Evolutionary conservation across 2,329 filamentous ascomycete species (phyloP), one percentile per base, ranked within the genome.

Genomic region (Fusarium sp.): DNA sequence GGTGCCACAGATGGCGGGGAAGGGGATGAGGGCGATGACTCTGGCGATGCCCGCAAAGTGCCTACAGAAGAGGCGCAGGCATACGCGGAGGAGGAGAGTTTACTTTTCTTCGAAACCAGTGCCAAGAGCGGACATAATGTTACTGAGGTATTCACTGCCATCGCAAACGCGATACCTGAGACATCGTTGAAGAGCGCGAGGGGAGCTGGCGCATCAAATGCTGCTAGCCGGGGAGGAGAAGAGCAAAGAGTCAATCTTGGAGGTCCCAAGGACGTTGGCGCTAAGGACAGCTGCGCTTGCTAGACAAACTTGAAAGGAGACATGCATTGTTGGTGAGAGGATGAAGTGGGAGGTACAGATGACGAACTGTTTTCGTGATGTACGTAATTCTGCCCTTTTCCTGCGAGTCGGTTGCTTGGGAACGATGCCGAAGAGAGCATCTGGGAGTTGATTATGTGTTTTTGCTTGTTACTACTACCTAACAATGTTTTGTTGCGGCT

Each of bases 81-180:
- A 58, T 99, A 98, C 81, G 96, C 96, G 10, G 94, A 98, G 73
- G 95, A 98, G 81, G 96, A 99, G 82, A 89, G 91, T 57, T 84
- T 99, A 71, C 81, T 99, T 70, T 99, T 99, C 84, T 98, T 98
- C 80, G 96, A 99, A 85, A 99, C 96, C 18, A 97, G 93, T 79
- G 96, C 96, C 49, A 99, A 99, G 89, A 96, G 93, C 6, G 96
- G 96, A 26, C 88, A 92, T 78, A 98, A 98, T 79, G 96, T 99
- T 41, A 90, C 91, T 55, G 95, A 98, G 75, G 96, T 99, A 31
- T 99, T 99, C 79, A 98, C 94, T 46, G 96, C 96, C 31, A 99
- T 99, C 78, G 96, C 96, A 64, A 98, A 98, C 78, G 94, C 94
- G 42, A 99, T 99, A 76, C 96, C 96, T 3, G 96, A 99, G 85